Evolutionary conservation across 805 yeast genomes (phyloP).

Genomic region (Ogataea pignaliae): DNA sequence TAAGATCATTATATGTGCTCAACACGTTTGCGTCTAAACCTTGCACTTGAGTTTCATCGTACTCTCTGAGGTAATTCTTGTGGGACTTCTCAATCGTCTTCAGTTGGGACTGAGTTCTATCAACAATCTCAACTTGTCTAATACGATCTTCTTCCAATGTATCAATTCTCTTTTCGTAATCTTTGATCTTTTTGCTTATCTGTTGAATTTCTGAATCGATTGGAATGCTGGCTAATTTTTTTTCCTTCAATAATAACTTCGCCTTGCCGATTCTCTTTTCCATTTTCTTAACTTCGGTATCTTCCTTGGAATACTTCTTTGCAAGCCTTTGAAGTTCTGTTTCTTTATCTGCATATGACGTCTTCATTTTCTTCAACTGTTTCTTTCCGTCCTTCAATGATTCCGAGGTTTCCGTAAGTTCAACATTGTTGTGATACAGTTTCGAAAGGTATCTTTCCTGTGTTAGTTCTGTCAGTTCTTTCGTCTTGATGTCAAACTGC

Average conservation of each 20-base stretch:
- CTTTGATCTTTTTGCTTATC: conserved; percentile 40
- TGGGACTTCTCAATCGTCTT: conserved; percentile 25
- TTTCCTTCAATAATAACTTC: conserved; percentile 37
- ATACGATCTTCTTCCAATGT: conserved; percentile 49
- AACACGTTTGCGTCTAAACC: conserved; percentile 46
- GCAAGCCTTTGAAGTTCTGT: conserved; percentile 22
- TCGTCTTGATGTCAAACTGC: conserved; percentile 51
- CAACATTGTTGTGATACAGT: conserved; percentile 54
- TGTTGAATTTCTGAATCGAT: conserved; percentile 52
- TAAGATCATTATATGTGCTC: conserved; percentile 52
- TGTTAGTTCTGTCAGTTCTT: conserved; percentile 44
- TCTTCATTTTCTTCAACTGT: conserved; percentile 27
- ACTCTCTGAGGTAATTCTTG: conserved; percentile 15
- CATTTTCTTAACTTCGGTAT: conserved; percentile 38
- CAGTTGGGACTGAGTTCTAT: conserved; percentile 43
- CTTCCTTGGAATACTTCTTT: conserved; percentile 43
- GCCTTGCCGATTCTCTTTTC: conserved; percentile 34
- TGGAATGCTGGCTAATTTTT: conserved; percentile 54
- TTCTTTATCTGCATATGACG: conserved; percentile 26
- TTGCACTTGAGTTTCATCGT: conserved; percentile 7
- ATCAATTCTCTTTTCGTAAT: conserved; percentile 42
- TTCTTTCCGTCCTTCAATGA: conserved; percentile 34
- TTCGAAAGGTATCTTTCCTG: conserved; percentile 55
- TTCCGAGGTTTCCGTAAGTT: conserved; percentile 32
- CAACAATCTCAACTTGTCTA: conserved; percentile 43